Conservation (phyloP, 1,284 basidiomycete species). For the Dichomitus squalens region DNA sequence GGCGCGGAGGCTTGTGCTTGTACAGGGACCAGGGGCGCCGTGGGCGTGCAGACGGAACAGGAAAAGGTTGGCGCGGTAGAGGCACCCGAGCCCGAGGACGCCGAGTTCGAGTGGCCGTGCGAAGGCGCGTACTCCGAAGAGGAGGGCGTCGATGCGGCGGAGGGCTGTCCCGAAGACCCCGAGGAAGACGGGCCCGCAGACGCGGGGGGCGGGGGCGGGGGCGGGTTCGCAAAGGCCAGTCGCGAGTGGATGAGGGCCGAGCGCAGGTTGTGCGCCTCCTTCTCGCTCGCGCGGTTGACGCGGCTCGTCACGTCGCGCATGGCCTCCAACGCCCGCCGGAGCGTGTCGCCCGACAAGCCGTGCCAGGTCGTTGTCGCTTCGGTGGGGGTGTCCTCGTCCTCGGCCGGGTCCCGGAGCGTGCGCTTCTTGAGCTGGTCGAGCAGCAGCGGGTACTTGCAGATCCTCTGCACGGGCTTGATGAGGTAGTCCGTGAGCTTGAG, state of each 20-base stretch:
- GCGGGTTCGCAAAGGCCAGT: conserved; percentile 37
- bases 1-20: conserved; percentile 1
- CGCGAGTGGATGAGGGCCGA: conserved; percentile 71
- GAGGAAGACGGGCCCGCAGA: too few species aligned
- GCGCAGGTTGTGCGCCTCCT: conserved; percentile 60
- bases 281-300: conserved; percentile 53
- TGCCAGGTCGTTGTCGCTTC: background rate
- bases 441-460: conserved; percentile 91
- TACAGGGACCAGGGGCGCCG: background rate
- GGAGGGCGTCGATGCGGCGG: conserved; percentile 8
- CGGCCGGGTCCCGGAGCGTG: conserved; percentile 31
- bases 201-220: conserved; percentile 10
- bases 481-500: conserved; percentile 80
- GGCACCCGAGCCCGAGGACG: conserved; percentile 7
- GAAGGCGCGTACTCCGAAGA: conserved; percentile 21
- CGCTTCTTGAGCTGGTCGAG: conserved; percentile 71
- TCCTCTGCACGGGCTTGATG: conserved; percentile 88
- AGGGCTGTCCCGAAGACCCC: conserved; percentile 16
- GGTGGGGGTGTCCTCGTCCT: background rate
- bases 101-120: conserved; percentile 9
- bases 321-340: conserved; percentile 47
- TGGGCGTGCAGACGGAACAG: background rate
- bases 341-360: background rate
- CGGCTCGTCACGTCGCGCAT: conserved; percentile 63
- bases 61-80: conserved; percentile 7